Base-by-base conservation (phyloP, 2,329 filamentous ascomycete species). In the Rhynchosporium graminicola region DNA sequence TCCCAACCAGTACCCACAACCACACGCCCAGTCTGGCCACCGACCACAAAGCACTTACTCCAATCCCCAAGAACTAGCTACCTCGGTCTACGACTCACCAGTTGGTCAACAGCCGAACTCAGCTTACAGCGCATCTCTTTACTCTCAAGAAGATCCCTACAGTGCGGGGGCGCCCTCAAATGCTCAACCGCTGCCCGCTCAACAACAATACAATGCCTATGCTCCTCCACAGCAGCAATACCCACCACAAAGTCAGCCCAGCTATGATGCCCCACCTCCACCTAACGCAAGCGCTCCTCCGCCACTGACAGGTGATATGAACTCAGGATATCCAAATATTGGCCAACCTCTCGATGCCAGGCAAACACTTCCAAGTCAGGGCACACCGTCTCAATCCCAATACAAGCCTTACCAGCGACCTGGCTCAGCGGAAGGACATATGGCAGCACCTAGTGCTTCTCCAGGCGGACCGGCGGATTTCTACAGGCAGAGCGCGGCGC, bases 81-180 rank as follows among this genome's bases (percentile, higher is more conserved):
- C 90, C 0, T 90, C 89, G 0, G 85, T 85, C 9, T 93, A 92
- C 71, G 89, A 92, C 74, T 90, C 89, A 3, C 90, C 89, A 47
- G 82, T 90, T 45, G 80, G 83, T 47, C 67, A 69, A 38, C 72
- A 81, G 80, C 36, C 76, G 72, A 65, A 77, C 77, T 50, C 74
- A n/a, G 50, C 67, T 20, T 74, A 74, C 48, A 67, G 67, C 33
- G 65, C 66, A 29, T 70, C 71, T n/a, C 55, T 69, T 31, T 73
- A 73, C 48, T 69, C 69, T 7, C 61, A 67, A 60, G 72, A 74
- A 13, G 72, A 74, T n/a, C 64, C 67, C 31, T 74, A 73, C 55
- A 59, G 67, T 6, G 63, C 72, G 13, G 40, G 47, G 12, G 57
- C 65, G 9, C 45, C 67, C 10, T 46, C 65, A 42, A 68, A 64